Conservation (phyloP, 2,329 filamentous ascomycete genomes). For the Knufia petricola region DNA sequence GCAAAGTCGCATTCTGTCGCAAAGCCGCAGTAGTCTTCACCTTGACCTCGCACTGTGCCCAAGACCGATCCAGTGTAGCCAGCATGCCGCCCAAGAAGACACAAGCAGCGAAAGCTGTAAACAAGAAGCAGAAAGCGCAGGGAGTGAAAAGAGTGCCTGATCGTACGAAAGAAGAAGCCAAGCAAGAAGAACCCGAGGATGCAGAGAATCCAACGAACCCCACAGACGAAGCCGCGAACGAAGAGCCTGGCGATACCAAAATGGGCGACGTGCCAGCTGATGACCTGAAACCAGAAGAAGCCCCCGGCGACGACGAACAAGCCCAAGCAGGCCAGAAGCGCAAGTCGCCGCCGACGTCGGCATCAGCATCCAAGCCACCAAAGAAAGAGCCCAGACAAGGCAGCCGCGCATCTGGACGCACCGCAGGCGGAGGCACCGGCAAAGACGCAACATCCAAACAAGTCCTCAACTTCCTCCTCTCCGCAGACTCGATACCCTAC, state of each 20-base stretch:
- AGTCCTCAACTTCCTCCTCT: conserved; percentile 22
- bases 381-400: conserved; percentile 12
- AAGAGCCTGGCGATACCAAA: neutral
- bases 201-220: neutral
- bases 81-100: conserved; percentile 8
- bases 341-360: conserved; percentile 11
- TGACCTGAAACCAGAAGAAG: conserved; percentile 1
- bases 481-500: conserved; percentile 15
- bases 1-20: neutral
- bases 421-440: conserved; percentile 2
- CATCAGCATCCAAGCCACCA: conserved; percentile 4
- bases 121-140: conserved; percentile 3
- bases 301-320: neutral
- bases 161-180: conserved; percentile 2
- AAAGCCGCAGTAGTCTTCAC: neutral
- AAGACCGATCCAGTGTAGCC: neutral
- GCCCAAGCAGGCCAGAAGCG: conserved; percentile 15
- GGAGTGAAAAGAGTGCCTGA: neutral
- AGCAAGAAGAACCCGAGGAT: neutral
- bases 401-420: conserved; percentile 9
- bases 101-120: conserved; percentile 5
- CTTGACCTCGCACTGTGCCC: too few species aligned
- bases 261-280: neutral
- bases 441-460: conserved; percentile 13
- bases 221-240: neutral